These are phyloP conservation scores for Starmerella apicola DNA, from an alignment of 805 yeast species.

Conservation along the genomic window DNA sequence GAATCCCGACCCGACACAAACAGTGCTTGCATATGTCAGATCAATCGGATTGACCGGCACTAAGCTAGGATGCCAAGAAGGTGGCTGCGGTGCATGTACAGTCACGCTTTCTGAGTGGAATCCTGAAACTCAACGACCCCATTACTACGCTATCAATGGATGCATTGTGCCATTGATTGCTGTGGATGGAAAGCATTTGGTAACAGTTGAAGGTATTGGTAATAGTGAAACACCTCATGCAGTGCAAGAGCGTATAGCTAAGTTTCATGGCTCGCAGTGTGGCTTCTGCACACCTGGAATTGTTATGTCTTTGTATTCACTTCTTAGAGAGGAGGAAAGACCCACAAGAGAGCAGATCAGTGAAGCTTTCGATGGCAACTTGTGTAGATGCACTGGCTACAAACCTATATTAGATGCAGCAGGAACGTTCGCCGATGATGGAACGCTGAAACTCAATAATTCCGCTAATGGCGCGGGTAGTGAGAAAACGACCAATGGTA, in stretches of 20 bases:
- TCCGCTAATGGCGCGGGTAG: neutral
- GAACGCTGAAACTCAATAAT: neutral
- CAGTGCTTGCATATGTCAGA: conserved; percentile 35
- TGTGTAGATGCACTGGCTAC: conserved; percentile 40
- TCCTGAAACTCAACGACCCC: conserved; percentile 22
- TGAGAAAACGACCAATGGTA: neutral
- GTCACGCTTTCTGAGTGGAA: conserved; percentile 32
- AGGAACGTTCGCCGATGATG: conserved; percentile 28
- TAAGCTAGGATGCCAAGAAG: conserved; percentile 39
- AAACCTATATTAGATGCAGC: conserved; percentile 40
- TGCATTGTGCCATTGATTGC: conserved; percentile 37
- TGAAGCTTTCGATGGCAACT: conserved; percentile 38
- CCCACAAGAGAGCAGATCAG: conserved; percentile 32
- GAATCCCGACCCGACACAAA: conserved; percentile 35
- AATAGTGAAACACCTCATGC: conserved; percentile 33
- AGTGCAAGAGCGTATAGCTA: conserved; percentile 38
- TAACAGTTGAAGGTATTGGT: conserved; percentile 40
- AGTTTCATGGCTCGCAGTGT: conserved; percentile 40
- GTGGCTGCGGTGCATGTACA: conserved; percentile 42
- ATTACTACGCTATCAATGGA: conserved; percentile 33
- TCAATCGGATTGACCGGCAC: conserved; percentile 33
- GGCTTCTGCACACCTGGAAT: conserved; percentile 43
- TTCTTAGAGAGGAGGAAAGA: conserved; percentile 30
- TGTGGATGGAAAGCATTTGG: conserved; percentile 36
- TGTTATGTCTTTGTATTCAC: conserved; percentile 36